Base-by-base conservation (phyloP, 176 grass and related monocot species). In the Carex scoparia region DNA sequence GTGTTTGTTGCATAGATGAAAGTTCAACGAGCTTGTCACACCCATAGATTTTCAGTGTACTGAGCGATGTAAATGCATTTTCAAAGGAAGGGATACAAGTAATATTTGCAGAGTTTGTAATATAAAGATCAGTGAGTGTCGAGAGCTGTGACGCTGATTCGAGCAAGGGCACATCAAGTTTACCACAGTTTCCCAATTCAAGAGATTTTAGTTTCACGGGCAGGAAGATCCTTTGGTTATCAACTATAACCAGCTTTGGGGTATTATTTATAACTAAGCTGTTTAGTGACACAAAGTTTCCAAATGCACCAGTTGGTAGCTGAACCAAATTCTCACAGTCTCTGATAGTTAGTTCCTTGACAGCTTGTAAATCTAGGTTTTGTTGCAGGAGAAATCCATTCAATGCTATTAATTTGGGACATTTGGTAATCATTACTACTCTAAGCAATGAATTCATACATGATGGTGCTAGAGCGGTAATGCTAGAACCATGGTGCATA, bases 311-410 rank as follows among this genome's bases (percentile, higher is more conserved):
- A 40, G 60, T 12, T 7, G 83, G 61, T 40, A 40, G 32, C 8
- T 4, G 69, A 57, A 63, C 79, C 54, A 91, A 55, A 28, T 84
- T 42, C 60, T 56, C 18, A 28, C 86, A 91, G 3, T 59, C 9
- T 1, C 0, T 15, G 30, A 91, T 80, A 4, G 1, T 0, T 64
- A 86, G 68, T 38, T 12, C 23, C 23, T 55, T 9, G 32, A 76
- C 0, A 14, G 0, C 19, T 28, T 18, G 63, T 40, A 79, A 44
- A 82, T 66, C 44, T 2, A 74, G 51, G 16, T 72, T 73, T 2
- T 83, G 48, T 19, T 64, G 64, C 44, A 87, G 80, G 28, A 90
- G 1, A 76, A 77, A 84, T 68, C 69, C 83, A 62, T 86, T 7
- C 0, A 84, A 5, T 0, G 53, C 84, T 11, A 19, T 69, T 57